phyloP scores from a whole-genome alignment of 176 grass and related monocot genomes.

The Eleusine indica region DNA sequence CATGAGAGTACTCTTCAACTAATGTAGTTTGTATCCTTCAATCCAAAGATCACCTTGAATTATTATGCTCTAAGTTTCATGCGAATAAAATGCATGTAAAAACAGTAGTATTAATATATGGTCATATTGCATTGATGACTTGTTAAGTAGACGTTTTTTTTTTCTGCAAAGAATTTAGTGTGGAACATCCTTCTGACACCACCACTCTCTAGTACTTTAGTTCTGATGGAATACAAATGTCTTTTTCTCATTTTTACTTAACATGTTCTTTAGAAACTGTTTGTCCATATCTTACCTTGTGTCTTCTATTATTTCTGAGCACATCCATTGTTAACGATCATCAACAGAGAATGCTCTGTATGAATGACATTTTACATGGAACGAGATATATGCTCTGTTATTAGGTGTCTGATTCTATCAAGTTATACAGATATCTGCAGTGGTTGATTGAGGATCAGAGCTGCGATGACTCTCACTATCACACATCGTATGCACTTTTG shows the following conservation, averaged over 20 bases:
- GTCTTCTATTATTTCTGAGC: neutral
- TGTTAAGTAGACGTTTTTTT: neutral
- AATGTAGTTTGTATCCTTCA: constrained; percentile 8
- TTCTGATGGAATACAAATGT: constrained; percentile 2
- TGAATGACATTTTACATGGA: neutral
- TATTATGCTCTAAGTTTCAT: constrained; percentile 20
- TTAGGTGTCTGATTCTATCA: constrained; percentile 14
- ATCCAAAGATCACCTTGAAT: neutral
- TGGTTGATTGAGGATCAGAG: constrained; percentile 96
- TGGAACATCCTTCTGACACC: neutral
- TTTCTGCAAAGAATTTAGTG: neutral
- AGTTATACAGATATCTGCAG: constrained; percentile 77
- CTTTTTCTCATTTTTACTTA: no score
- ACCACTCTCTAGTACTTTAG: neutral
- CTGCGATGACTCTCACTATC: constrained; percentile 79
- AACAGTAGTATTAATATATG: constrained; percentile 3
- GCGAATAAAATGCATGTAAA: constrained; percentile 17
- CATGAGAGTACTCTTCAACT: constrained; percentile 31
- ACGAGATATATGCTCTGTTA: constrained; percentile 15
- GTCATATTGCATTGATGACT: constrained; percentile 27
- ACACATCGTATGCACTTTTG: constrained; percentile 85
- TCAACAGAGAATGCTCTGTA: constrained; percentile 5
- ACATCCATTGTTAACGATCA: constrained; percentile 17
- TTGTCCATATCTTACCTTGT: neutral
- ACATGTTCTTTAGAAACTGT: constrained; percentile 17